A percentile compares a stretch with the other conserved stretches of the same genome.
phyloP scores from a whole-genome alignment of 2,329 filamentous ascomycete genomes.

The Alternaria brassicicola region DNA sequence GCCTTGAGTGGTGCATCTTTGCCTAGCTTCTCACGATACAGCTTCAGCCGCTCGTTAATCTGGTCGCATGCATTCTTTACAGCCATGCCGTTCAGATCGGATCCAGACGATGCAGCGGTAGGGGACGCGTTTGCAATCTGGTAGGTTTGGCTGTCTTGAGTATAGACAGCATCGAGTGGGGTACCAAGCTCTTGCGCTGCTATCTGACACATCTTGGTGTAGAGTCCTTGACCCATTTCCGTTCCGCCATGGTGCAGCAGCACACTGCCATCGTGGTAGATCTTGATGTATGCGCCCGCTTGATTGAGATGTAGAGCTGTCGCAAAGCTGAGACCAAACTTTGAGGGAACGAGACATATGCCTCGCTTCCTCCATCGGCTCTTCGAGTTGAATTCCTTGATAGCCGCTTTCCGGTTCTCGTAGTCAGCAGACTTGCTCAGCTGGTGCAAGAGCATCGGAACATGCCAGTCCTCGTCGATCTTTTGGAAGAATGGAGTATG shows the following conservation, averaged over 20 bases:
- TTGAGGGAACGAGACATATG: conserved; percentile 83
- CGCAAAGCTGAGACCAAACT: conserved; percentile 91
- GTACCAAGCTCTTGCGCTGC: conserved; percentile 88
- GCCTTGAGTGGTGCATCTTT: conserved; percentile 79
- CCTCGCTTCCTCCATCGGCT: conserved; percentile 95
- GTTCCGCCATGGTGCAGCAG: conserved; percentile 93
- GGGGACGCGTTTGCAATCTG: conserved; percentile 85
- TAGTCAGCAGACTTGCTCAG: conserved; percentile 78
- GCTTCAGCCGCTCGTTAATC: conserved; percentile 81
- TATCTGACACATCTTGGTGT: conserved; percentile 96
- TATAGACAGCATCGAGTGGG: conserved; percentile 80
- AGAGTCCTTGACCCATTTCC: conserved; percentile 95
- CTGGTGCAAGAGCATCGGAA: conserved; percentile 89
- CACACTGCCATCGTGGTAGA: conserved; percentile 92
- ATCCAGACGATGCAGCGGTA: conserved; percentile 90
- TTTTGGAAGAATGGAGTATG: conserved; percentile 88
- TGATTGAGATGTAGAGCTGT: conserved; percentile 95
- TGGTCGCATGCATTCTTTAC: conserved; percentile 90
- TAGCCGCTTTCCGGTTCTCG: conserved; percentile 67
- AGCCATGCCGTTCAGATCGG: conserved; percentile 93
- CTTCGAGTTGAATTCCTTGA: conserved; percentile 77
- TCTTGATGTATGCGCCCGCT: conserved; percentile 88
- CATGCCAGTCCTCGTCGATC: conserved; percentile 82
- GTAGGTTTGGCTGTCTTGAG: conserved; percentile 89
- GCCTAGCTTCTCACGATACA: conserved; percentile 83